phyloP scores from a whole-genome alignment of 805 yeast species.

The Scheffersomyces lignosus region DNA sequence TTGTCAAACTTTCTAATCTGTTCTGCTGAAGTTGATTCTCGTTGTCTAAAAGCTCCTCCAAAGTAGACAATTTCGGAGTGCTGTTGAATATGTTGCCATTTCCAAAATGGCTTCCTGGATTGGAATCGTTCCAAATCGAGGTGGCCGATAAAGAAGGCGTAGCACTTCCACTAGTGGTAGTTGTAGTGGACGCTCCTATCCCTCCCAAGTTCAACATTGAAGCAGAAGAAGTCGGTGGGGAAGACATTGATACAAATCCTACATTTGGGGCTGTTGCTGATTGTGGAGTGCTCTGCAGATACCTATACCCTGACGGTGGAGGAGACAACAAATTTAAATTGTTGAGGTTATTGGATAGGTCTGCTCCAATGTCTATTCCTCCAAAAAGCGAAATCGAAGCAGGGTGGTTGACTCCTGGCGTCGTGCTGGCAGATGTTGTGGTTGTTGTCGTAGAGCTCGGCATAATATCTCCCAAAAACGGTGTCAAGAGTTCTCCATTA shows the following conservation, averaged over 20 bases:
- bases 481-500: neutral
- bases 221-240: constrained; percentile 4
- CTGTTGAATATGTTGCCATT: neutral
- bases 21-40: neutral
- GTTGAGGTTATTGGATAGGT: constrained; percentile 2
- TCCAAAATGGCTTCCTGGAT: neutral
- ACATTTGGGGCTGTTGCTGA: neutral
- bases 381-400: neutral
- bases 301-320: neutral
- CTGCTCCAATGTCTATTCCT: neutral
- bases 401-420: neutral
- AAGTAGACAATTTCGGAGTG: constrained; percentile 2
- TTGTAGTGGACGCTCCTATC: neutral
- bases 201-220: constrained; percentile 1
- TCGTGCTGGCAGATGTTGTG: neutral
- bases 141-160: constrained; percentile 6
- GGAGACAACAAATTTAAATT: constrained; percentile 1
- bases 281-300: neutral
- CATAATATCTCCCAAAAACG: neutral
- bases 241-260: constrained; percentile 1
- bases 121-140: constrained; percentile 12
- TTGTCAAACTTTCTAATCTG: too few species aligned
- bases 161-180: constrained; percentile 7
- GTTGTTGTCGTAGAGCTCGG: neutral
- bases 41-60: constrained; percentile 4